Evolutionary conservation across 306 rosid species (phyloP).

Genomic region (Trifolium pratense): DNA sequence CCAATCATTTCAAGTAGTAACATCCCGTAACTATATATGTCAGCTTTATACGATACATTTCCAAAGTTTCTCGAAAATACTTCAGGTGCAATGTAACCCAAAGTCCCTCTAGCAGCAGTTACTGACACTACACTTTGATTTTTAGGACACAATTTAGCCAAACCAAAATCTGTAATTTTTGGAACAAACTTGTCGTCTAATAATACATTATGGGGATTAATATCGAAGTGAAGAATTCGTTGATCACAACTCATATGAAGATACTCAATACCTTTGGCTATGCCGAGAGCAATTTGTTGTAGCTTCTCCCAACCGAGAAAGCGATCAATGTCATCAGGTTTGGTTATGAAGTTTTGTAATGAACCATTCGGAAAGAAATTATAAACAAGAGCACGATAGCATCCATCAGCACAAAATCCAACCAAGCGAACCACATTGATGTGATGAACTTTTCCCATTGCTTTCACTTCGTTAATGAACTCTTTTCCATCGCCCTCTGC

Average conservation of each 20-base stretch:
- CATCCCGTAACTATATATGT: slow-evolving; percentile 25
- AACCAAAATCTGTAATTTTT: slow-evolving; percentile 10
- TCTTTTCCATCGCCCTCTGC: slow-evolving; percentile 11
- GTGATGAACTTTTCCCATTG: slow-evolving; percentile 49
- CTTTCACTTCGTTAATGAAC: slow-evolving; percentile 12
- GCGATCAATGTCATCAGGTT: not conserved
- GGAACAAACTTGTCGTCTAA: not conserved
- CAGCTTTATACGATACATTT: not conserved
- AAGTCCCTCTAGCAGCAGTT: slow-evolving; percentile 2
- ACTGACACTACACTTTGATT: not conserved
- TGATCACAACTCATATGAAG: slow-evolving; percentile 21
- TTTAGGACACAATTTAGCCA: slow-evolving; percentile 6
- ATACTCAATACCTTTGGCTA: slow-evolving; percentile 25
- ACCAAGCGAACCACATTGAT: slow-evolving; percentile 48
- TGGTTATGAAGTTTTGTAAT: not conserved
- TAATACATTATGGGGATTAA: not conserved
- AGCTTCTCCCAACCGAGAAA: slow-evolving; percentile 13
- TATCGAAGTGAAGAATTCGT: slow-evolving; percentile 11
- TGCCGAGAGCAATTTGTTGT: slow-evolving; percentile 1
- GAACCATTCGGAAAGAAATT: slow-evolving; percentile 28
- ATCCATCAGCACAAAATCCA: slow-evolving; percentile 46
- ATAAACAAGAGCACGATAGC: slow-evolving; percentile 38
- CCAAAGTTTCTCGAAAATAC: slow-evolving; percentile 12
- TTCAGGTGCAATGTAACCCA: slow-evolving; percentile 20
- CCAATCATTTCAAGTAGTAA: not conserved